Conservation (phyloP, 2,329 filamentous ascomycete species). For the Pezicula rhizophila region DNA sequence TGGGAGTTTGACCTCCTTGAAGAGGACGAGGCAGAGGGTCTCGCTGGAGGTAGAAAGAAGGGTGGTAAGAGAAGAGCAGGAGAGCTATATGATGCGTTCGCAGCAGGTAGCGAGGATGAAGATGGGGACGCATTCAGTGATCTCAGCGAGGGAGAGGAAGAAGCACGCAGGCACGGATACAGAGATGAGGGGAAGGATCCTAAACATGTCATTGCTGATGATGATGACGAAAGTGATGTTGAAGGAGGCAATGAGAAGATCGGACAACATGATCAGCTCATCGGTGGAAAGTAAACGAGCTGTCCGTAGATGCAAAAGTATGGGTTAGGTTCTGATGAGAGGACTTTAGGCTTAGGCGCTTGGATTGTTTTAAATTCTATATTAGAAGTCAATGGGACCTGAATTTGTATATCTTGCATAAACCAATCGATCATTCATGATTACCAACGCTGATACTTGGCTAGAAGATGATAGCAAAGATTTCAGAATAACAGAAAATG, state of each 20-base stretch:
- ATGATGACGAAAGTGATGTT: constrained; percentile 26
- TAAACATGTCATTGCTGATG: constrained; percentile 46
- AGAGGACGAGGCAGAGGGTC: constrained; percentile 64
- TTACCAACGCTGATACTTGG: too few relatives aligned
- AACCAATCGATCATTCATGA: too few relatives aligned
- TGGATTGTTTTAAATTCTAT: too few relatives aligned
- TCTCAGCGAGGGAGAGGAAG: constrained; percentile 33
- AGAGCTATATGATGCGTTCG: constrained; percentile 96
- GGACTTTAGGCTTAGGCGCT: too few relatives aligned
- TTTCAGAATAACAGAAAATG: too few relatives aligned
- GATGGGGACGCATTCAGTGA: constrained; percentile 22
- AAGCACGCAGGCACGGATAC: constrained; percentile 26
- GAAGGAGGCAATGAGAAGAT: constrained; percentile 9
- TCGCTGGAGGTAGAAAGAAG: constrained; percentile 41
- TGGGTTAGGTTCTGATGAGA: too few relatives aligned
- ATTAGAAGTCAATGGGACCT: too few relatives aligned
- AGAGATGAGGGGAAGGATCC: constrained; percentile 31
- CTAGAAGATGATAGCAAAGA: too few relatives aligned
- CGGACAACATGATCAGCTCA: background rate
- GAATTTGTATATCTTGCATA: too few relatives aligned
- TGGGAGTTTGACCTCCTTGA: constrained; percentile 95
- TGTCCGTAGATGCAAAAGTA: too few relatives aligned
- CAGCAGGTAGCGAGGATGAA: constrained; percentile 79
- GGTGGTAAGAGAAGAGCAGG: constrained; percentile 59
- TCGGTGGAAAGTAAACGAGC: background rate